These are phyloP conservation scores for Cyclocybe aegerita DNA, from an alignment of 768 basidiomycete species.

Conservation along the genomic window DNA sequence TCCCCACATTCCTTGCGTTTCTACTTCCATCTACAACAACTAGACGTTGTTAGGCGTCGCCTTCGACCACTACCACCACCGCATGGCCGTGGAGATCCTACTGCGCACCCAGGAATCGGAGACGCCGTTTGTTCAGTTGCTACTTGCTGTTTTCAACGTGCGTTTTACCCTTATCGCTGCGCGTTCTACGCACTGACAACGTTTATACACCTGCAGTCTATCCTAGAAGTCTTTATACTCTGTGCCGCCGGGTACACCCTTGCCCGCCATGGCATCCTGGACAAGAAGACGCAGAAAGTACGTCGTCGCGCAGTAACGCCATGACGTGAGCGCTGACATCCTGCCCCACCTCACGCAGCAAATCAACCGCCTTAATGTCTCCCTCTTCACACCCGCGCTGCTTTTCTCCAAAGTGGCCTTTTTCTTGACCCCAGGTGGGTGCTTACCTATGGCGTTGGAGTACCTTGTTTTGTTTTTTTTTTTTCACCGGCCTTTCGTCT, in stretches of 20 bases:
- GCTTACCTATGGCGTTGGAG: too few species aligned
- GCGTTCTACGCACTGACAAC: background rate
- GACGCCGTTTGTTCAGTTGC: constrained; percentile 20
- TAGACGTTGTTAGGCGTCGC: too few species aligned
- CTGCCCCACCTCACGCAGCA: constrained; percentile 37
- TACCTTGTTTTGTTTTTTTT: too few species aligned
- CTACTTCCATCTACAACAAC: too few species aligned
- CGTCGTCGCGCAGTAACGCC: constrained; percentile 8
- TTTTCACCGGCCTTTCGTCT: background rate
- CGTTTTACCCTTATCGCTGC: background rate
- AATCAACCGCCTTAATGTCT: constrained; percentile 82
- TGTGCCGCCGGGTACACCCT: constrained; percentile 85
- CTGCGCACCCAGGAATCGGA: background rate
- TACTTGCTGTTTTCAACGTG: constrained; percentile 26
- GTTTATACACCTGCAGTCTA: constrained; percentile 53
- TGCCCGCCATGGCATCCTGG: constrained; percentile 76
- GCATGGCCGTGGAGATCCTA: too few species aligned
- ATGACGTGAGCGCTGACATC: too few species aligned
- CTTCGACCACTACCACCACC: too few species aligned
- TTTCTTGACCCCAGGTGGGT: constrained; percentile 72
- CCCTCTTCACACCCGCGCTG: constrained; percentile 85
- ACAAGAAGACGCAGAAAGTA: constrained; percentile 89
- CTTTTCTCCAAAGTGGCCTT: constrained; percentile 96
- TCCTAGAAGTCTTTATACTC: constrained; percentile 83
- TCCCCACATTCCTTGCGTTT: too few species aligned